These are phyloP conservation scores for Verticillium nonalfalfae DNA, from an alignment of 2,329 filamentous ascomycete species.

Conservation along the genomic window DNA sequence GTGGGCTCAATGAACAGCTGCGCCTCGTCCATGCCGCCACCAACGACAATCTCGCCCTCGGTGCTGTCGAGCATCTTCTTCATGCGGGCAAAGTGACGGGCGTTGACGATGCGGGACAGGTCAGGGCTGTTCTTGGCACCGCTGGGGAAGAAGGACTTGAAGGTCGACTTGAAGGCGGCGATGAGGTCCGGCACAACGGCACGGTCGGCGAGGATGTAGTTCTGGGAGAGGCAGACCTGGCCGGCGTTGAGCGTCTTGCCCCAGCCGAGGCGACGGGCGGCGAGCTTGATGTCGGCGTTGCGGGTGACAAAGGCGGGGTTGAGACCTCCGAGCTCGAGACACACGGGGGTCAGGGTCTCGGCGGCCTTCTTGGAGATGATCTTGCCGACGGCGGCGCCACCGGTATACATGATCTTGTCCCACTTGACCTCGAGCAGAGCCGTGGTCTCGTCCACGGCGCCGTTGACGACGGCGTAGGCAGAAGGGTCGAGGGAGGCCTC, in stretches of 20 bases:
- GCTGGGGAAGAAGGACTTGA: conserved; percentile 75
- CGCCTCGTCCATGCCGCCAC: conserved; percentile 74
- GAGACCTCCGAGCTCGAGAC: conserved; percentile 82
- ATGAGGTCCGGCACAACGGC: conserved; percentile 67
- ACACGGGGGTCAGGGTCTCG: conserved; percentile 78
- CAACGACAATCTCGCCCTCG: conserved; percentile 78
- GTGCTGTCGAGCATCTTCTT: conserved; percentile 87
- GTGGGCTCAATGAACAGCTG: conserved; percentile 87
- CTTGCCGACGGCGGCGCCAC: conserved; percentile 69
- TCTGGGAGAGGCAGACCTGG: conserved; percentile 88
- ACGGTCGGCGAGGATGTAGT: conserved; percentile 82
- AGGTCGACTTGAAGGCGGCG: conserved; percentile 62
- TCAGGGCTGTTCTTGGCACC: conserved; percentile 75
- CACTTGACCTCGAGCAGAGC: conserved; percentile 82
- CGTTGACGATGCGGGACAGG: conserved; percentile 75
- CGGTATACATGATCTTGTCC: conserved; percentile 98
- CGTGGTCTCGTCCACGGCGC: conserved; percentile 72
- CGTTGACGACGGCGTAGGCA: conserved; percentile 74
- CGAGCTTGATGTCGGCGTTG: conserved; percentile 71
- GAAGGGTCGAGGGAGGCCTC: conserved; percentile 69
- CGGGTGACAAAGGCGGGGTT: conserved; percentile 92
- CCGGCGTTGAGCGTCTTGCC: conserved; percentile 82
- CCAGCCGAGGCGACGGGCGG: conserved; percentile 82
- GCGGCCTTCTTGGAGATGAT: conserved; percentile 89
- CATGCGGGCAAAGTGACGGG: conserved; percentile 70